These are phyloP conservation scores for Colletotrichum trifolii DNA, from an alignment of 2,329 filamentous ascomycete species.

Conservation along the genomic window DNA sequence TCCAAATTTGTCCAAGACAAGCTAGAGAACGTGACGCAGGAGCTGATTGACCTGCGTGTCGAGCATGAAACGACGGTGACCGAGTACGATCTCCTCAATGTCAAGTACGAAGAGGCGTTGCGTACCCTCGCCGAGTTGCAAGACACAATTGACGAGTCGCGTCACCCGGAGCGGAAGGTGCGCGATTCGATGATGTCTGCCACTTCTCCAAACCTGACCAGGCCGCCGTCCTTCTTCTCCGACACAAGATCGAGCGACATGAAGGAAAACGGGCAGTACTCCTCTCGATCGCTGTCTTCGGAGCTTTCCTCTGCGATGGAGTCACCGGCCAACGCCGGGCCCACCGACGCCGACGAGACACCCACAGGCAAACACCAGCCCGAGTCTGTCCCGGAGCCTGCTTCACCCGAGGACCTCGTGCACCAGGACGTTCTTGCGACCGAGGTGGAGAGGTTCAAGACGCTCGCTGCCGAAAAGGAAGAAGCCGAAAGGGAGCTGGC, in stretches of 20 bases:
- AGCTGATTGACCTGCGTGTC: conserved; percentile 88
- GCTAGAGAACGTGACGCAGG: conserved; percentile 89
- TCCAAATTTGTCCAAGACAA: conserved; percentile 91
- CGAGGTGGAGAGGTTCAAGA: conserved; percentile 79
- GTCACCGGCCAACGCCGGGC: conserved; percentile 73
- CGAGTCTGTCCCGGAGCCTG: conserved; percentile 24
- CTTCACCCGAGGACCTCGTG: conserved; percentile 48
- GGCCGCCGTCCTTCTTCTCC: conserved; percentile 87
- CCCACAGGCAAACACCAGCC: conserved; percentile 56
- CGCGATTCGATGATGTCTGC: conserved; percentile 68
- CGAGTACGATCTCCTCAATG: conserved; percentile 83
- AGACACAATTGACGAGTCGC: conserved; percentile 83
- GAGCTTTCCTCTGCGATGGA: conserved; percentile 91
- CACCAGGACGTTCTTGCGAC: conserved; percentile 60
- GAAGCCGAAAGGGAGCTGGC: conserved; percentile 77
- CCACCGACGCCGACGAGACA: conserved; percentile 67
- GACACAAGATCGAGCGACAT: conserved; percentile 77
- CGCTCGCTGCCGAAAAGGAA: conserved; percentile 80
- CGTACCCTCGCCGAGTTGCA: conserved; percentile 85
- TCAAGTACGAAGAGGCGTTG: conserved; percentile 92
- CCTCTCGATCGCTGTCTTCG: conserved; percentile 91
- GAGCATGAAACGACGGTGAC: conserved; percentile 88
- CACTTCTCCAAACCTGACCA: conserved; percentile 60
- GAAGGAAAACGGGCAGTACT: conserved; percentile 74
- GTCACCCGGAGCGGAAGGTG: conserved; percentile 65